Conservation (phyloP, 2,329 filamentous ascomycete genomes). For the Cordyceps cicadae region DNA sequence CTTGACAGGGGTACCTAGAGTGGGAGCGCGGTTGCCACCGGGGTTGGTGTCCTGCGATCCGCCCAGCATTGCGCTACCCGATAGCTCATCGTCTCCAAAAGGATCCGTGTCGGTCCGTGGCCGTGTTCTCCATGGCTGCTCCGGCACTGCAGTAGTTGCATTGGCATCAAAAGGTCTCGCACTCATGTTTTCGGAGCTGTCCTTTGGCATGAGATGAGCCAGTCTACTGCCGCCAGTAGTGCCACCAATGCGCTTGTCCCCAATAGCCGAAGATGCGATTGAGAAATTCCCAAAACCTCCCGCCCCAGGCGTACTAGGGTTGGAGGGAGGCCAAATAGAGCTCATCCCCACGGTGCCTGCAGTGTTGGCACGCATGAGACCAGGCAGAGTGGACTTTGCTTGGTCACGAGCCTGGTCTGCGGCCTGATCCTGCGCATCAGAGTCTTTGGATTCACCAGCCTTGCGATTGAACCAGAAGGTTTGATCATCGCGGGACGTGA, state of each 20-base stretch:
- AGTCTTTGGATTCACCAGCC: conserved; percentile 43
- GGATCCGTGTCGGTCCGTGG: conserved; percentile 67
- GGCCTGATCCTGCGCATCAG: conserved; percentile 28
- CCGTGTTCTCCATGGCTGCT: conserved; percentile 45
- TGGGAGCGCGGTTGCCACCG: conserved; percentile 28
- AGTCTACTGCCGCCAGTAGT: conserved; percentile 72
- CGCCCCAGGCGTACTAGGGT: conserved; percentile 54
- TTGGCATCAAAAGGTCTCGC: conserved; percentile 38
- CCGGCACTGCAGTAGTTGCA: conserved; percentile 33
- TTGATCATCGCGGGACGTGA: conserved; percentile 50
- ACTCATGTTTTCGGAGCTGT: conserved; percentile 48
- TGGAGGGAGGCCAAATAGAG: conserved; percentile 36
- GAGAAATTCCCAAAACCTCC: conserved; percentile 89
- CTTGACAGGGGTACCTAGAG: conserved; percentile 48
- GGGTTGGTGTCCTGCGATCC: conserved; percentile 63
- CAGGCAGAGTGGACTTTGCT: conserved; percentile 33
- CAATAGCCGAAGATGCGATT: conserved; percentile 48
- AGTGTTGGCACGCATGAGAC: conserved; percentile 47
- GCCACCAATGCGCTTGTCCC: conserved; percentile 68
- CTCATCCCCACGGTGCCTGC: conserved; percentile 38
- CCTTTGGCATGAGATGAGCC: conserved; percentile 75
- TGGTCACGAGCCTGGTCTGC: conserved; percentile 20
- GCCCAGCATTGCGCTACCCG: conserved; percentile 65
- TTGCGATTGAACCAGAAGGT: conserved; percentile 52
- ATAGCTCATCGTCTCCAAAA: conserved; percentile 58